A percentile compares a stretch with the other conserved stretches of the same genome.
These are phyloP conservation scores for Botryotinia globosa DNA, from an alignment of 2,329 filamentous ascomycete species.

Conservation along the genomic window DNA sequence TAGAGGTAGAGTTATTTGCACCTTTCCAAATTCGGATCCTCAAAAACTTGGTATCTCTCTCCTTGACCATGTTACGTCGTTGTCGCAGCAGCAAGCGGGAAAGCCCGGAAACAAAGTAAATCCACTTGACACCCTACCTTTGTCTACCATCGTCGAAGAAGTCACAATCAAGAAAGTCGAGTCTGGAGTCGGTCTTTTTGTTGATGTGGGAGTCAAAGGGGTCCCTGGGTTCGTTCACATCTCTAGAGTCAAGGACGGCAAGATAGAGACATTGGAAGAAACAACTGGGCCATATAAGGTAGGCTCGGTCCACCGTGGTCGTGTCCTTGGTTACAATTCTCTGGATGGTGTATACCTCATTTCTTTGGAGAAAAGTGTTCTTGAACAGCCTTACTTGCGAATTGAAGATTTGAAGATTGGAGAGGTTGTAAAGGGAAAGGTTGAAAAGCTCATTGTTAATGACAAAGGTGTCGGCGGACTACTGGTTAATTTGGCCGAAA, in stretches of 20 bases:
- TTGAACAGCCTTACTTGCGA: conserved; percentile 87
- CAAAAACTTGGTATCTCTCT: conserved; percentile 86
- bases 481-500: conserved; percentile 79
- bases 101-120: conserved; percentile 45
- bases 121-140: conserved; percentile 60
- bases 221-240: conserved; percentile 91
- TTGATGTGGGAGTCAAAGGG: conserved; percentile 65
- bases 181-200: conserved; percentile 75
- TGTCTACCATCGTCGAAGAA: conserved; percentile 73
- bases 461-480: conserved; percentile 76
- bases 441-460: conserved; percentile 81
- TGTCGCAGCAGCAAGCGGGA: conserved; percentile 47
- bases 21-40: conserved; percentile 73
- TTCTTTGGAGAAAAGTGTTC: conserved; percentile 76
- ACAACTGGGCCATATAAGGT: conserved; percentile 74
- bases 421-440: conserved; percentile 72
- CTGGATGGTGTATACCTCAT: conserved; percentile 83
- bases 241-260: conserved; percentile 85
- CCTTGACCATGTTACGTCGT: conserved; percentile 74
- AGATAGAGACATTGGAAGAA: conserved; percentile 78
- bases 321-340: conserved; percentile 82
- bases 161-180: conserved; percentile 80
- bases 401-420: conserved; percentile 86
- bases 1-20: conserved; percentile 84
- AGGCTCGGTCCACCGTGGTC: conserved; percentile 74